phyloP scores from a whole-genome alignment of 495 filamentous ascomycete species.

The Penicillium turbatum region DNA sequence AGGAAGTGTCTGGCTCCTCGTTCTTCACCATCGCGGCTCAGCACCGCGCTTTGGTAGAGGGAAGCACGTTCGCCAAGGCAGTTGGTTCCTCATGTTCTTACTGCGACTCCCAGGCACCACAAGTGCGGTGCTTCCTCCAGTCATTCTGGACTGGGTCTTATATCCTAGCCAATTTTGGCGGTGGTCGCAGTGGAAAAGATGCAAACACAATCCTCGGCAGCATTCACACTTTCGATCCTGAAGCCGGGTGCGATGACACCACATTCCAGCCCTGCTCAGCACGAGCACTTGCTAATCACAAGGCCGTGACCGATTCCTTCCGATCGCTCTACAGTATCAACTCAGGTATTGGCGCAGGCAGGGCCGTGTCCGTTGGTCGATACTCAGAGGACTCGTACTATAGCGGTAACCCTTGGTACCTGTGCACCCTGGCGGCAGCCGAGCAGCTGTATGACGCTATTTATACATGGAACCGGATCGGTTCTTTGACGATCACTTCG shows the following conservation, averaged over 20 bases:
- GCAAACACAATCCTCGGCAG: conserved; percentile 58
- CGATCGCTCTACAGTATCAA: conserved; percentile 56
- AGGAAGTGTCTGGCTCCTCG: conserved; percentile 59
- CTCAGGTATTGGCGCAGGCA: conserved; percentile 33
- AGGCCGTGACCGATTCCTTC: conserved; percentile 60
- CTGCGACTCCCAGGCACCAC: conserved; percentile 54
- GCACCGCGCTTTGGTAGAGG: conserved; percentile 54
- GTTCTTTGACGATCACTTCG: conserved; percentile 49
- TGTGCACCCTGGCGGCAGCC: conserved; percentile 59
- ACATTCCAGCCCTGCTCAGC: conserved; percentile 61
- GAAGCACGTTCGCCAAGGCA: conserved; percentile 48
- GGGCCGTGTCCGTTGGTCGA: conserved; percentile 62
- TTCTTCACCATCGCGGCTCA: conserved; percentile 54
- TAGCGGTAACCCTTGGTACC: conserved; percentile 65
- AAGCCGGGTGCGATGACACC: conserved; percentile 45
- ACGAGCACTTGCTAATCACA: conserved; percentile 60
- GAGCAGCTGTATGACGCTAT: conserved; percentile 64
- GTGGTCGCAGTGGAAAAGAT: conserved; percentile 55
- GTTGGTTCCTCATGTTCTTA: conserved; percentile 42
- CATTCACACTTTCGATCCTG: conserved; percentile 61
- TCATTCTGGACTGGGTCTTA: conserved; percentile 62
- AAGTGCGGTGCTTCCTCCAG: conserved; percentile 57
- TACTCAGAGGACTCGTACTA: conserved; percentile 69
- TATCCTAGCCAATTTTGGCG: conserved; percentile 50
- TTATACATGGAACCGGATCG: conserved; percentile 51